Conservation (phyloP, 2,329 filamentous ascomycete genomes). For the Fusarium sp. region DNA sequence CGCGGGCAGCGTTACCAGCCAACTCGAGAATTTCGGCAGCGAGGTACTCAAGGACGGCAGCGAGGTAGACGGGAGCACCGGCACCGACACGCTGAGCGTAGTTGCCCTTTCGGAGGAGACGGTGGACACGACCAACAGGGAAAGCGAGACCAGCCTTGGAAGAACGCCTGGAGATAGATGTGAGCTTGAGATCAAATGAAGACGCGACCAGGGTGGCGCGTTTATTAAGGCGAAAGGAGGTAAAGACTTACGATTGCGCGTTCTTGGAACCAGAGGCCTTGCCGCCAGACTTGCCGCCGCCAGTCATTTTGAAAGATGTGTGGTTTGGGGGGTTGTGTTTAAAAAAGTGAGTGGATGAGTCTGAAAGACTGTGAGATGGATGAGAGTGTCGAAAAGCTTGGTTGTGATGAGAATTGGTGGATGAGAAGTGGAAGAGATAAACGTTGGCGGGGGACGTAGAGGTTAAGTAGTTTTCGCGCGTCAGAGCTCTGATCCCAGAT, state of each 20-base stretch:
- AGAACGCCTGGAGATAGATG: constrained; percentile 76
- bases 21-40: constrained; percentile 99
- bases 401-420: constrained; percentile 54
- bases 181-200: constrained; percentile 21
- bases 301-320: constrained; percentile 89
- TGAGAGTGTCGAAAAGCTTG: constrained; percentile 49
- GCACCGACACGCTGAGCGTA: constrained; percentile 99
- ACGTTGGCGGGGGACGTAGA: constrained; percentile 59
- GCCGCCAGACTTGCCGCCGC: constrained; percentile 99
- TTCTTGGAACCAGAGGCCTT: constrained; percentile 99
- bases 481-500: constrained; percentile 61
- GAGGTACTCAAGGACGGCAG: constrained; percentile 97
- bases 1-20: constrained; percentile 97
- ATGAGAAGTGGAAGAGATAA: constrained; percentile 51
- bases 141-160: constrained; percentile 99
- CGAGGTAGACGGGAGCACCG: constrained; percentile 96
- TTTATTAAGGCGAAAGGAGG: neutral
- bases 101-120: constrained; percentile 98
- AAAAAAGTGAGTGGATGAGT: constrained; percentile 32
- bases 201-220: constrained; percentile 18
- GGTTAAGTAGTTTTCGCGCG: constrained; percentile 69
- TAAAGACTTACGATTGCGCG: constrained; percentile 88
- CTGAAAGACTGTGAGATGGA: constrained; percentile 40
- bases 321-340: constrained; percentile 41
- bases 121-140: constrained; percentile 98